These are phyloP conservation scores for Aspergillus unguis DNA, from an alignment of 2,329 filamentous ascomycete species.

Conservation along the genomic window DNA sequence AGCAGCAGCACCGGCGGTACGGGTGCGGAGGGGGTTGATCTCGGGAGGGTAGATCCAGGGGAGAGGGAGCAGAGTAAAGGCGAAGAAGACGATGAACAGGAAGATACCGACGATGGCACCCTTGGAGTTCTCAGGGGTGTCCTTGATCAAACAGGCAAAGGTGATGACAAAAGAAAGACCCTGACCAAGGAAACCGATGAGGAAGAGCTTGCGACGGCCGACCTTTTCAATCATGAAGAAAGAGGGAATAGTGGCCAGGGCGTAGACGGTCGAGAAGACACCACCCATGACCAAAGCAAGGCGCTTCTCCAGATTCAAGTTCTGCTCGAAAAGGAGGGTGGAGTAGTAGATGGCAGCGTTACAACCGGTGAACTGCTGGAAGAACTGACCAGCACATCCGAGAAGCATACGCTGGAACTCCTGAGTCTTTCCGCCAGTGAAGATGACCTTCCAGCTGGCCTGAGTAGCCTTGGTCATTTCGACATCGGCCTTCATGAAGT, in stretches of 20 bases:
- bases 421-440: constrained; percentile 31
- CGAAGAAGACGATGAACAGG: constrained; percentile 65
- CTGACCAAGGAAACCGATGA: constrained; percentile 34
- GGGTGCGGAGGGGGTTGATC: constrained; percentile 52
- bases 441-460: constrained; percentile 24
- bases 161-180: constrained; percentile 33
- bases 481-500: constrained; percentile 48
- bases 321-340: constrained; percentile 44
- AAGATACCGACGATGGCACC: constrained; percentile 58
- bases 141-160: constrained; percentile 32
- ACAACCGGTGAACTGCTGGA: constrained; percentile 47
- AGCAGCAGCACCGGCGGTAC: constrained; percentile 51
- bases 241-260: constrained; percentile 25
- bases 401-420: constrained; percentile 30
- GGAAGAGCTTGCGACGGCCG: constrained; percentile 39
- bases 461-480: constrained; percentile 31
- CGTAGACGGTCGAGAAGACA: constrained; percentile 28
- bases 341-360: constrained; percentile 48
- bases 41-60: constrained; percentile 54
- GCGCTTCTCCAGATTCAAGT: constrained; percentile 23
- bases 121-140: constrained; percentile 24
- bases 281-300: constrained; percentile 27
- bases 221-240: constrained; percentile 36
- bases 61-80: constrained; percentile 60
- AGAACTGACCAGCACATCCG: constrained; percentile 32